Evolutionary conservation across 345 rosid species (phyloP).

Genomic region (Sapria himalayana): DNA sequence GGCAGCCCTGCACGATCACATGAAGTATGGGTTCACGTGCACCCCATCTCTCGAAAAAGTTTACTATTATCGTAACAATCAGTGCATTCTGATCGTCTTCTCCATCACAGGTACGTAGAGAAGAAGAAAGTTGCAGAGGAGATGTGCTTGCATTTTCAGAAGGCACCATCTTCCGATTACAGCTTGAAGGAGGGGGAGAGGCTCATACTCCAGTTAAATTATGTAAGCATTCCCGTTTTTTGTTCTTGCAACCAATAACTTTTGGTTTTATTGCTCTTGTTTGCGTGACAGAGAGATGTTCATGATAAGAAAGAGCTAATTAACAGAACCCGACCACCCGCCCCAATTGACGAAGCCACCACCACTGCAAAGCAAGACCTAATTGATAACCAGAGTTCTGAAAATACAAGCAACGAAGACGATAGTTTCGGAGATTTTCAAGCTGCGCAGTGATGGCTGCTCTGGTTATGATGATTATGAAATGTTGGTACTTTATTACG

Average conservation of each 20-base stretch:
- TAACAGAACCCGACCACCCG: conserved; percentile 74
- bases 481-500: no score
- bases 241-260: not conserved
- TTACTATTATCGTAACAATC: not conserved
- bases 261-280: conserved; percentile 2
- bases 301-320: conserved; percentile 28
- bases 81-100: conserved; percentile 4
- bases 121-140: conserved; percentile 95
- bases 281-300: conserved; percentile 30
- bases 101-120: conserved; percentile 47
- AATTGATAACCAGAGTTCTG: conserved; percentile 14
- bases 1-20: conserved; percentile 91
- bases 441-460: conserved; percentile 59
- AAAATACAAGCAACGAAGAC: conserved; percentile 23
- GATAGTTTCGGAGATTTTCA: conserved; percentile 98
- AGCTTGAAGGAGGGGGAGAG: conserved; percentile 90
- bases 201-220: conserved; percentile 58
- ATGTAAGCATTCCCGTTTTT: conserved; percentile 18
- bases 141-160: conserved; percentile 94
- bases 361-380: conserved; percentile 11
- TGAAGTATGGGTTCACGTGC: no score
- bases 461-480: no score
- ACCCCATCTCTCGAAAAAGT: not conserved
- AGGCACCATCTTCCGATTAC: conserved; percentile 52
- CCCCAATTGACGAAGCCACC: conserved; percentile 18